Evolutionary conservation across 1,284 basidiomycete species (phyloP).

Genomic region (Mycena citricolor): DNA sequence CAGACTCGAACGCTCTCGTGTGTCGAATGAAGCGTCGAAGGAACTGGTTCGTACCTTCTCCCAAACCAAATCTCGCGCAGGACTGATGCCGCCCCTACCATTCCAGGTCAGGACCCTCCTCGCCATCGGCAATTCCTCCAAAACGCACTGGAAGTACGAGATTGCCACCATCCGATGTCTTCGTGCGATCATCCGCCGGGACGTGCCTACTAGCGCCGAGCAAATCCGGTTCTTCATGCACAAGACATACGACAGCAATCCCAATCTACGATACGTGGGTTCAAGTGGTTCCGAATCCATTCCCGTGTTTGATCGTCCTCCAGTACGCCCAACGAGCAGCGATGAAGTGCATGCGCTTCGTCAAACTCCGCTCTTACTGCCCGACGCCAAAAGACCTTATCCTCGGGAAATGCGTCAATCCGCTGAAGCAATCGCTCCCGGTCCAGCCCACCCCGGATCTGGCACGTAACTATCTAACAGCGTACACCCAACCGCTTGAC

Average conservation of each 20-base stretch:
- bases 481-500: constrained; percentile 48
- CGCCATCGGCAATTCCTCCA: constrained; percentile 52
- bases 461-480: constrained; percentile 54
- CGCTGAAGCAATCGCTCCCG: constrained; percentile 53
- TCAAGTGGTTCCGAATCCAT: not conserved
- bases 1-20: constrained; percentile 43
- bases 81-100: not conserved
- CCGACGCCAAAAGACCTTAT: constrained; percentile 56
- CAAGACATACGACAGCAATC: constrained; percentile 58
- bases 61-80: not conserved
- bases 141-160: constrained; percentile 84
- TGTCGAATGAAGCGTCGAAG: constrained; percentile 42
- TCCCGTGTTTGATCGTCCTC: constrained; percentile 7
- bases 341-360: constrained; percentile 63
- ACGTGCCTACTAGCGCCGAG: constrained; percentile 56
- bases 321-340: constrained; percentile 70
- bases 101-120: constrained; percentile 40
- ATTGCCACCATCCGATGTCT: constrained; percentile 76
- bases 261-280: constrained; percentile 68
- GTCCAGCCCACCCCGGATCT: constrained; percentile 56
- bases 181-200: constrained; percentile 73
- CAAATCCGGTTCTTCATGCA: constrained; percentile 60
- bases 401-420: constrained; percentile 53
- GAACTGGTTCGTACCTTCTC: constrained; percentile 40
- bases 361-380: constrained; percentile 81